phyloP scores from a whole-genome alignment of 192 early-diverging fungal species.

The Coemansia sp. region DNA sequence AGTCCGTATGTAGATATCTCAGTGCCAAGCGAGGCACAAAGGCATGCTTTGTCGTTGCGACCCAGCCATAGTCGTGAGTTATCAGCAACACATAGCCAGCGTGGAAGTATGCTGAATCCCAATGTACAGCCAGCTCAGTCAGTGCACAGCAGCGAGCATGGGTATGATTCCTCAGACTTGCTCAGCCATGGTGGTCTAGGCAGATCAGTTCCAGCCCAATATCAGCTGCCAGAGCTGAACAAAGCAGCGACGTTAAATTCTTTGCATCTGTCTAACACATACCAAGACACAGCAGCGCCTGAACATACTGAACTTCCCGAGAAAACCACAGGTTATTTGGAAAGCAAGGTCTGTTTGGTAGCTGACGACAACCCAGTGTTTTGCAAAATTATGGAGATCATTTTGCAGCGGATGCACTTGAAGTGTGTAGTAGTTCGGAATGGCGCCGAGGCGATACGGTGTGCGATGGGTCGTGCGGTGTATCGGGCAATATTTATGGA shows the following conservation, averaged over 20 bases:
- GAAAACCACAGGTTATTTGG: not conserved
- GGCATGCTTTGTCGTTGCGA: not conserved
- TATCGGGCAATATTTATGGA: constrained; percentile 96
- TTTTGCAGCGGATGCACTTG: constrained; percentile 70
- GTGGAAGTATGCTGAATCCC: constrained; percentile 41
- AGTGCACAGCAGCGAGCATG: not conserved
- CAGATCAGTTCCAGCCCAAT: too few relatives aligned
- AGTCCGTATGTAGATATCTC: not conserved
- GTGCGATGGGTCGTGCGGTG: constrained; percentile 81
- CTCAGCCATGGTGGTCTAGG: too few relatives aligned
- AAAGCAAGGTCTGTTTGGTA: constrained; percentile 61
- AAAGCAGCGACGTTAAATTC: not conserved
- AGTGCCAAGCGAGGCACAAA: too few relatives aligned
- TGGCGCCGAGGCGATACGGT: constrained; percentile 87
- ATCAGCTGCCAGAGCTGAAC: not conserved
- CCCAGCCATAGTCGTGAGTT: constrained; percentile 1
- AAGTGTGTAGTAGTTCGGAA: constrained; percentile 83
- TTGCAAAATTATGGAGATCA: constrained; percentile 87
- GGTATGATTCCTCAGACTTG: too few relatives aligned
- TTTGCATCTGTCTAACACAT: not conserved
- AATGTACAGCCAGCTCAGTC: not conserved
- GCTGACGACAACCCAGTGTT: constrained; percentile 92
- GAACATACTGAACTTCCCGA: not conserved
- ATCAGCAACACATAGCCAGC: constrained; percentile 10
- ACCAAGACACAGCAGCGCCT: not conserved